These are phyloP conservation scores for Schizophyllum commune DNA, from an alignment of 1,284 basidiomycete genomes.

Conservation along the genomic window DNA sequence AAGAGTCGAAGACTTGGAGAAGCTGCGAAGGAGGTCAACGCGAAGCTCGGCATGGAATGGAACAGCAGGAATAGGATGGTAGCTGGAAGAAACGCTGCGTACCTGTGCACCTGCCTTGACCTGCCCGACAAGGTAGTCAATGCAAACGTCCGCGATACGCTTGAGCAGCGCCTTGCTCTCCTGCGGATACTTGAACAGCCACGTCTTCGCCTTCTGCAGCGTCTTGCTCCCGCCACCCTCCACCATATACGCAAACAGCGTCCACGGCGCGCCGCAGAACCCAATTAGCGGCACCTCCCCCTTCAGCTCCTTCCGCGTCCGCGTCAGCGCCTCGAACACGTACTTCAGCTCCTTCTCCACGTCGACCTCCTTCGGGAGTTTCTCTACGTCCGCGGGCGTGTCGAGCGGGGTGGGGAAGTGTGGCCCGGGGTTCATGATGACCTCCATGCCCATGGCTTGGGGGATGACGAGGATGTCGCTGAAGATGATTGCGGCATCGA, in stretches of 20 bases:
- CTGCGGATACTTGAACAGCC: conserved; percentile 85
- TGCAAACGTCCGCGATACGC: conserved; percentile 78
- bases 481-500: conserved; percentile 96
- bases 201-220: conserved; percentile 83
- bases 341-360: conserved; percentile 82
- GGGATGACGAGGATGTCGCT: conserved; percentile 95
- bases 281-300: conserved; percentile 92
- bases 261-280: conserved; percentile 96
- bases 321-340: conserved; percentile 84
- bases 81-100: conserved; percentile 15
- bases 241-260: conserved; percentile 94
- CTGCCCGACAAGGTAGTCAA: conserved; percentile 85
- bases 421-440: conserved; percentile 90
- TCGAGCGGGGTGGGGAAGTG: conserved; percentile 78
- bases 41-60: conserved; percentile 1
- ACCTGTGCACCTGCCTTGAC: conserved; percentile 92
- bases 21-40: conserved; percentile 40
- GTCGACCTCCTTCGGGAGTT: conserved; percentile 57
- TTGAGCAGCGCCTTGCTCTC: conserved; percentile 71
- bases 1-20: conserved; percentile 93
- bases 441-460: conserved; percentile 92
- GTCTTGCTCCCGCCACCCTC: conserved; percentile 90
- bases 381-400: conserved; percentile 65
- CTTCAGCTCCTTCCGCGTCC: conserved; percentile 69
- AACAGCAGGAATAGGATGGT: background rate